Percentiles rank a stretch among this genome's conserved stretches.
Conservation (phyloP, 345 rosid species). For the thale cress (Arabidopsis thaliana) region DNA sequence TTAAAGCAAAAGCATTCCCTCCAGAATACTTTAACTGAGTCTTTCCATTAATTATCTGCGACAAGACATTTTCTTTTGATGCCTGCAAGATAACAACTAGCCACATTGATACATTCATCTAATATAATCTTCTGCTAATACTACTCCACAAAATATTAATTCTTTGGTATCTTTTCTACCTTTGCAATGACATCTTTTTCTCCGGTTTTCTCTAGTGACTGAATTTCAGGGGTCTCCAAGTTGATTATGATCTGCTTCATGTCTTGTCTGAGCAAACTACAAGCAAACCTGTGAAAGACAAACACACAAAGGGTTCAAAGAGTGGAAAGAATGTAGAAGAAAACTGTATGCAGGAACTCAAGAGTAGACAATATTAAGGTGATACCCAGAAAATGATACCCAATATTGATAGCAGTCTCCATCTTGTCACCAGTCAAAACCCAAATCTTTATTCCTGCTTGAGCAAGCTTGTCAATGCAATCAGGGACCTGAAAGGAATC, state of each 20-base stretch:
- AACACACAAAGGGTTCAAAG: slow-evolving; percentile 39
- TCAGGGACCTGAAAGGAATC: slow-evolving; percentile 72
- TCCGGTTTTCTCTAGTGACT: slow-evolving; percentile 68
- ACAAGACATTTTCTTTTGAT: slow-evolving; percentile 65
- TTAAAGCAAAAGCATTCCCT: slow-evolving; percentile 75
- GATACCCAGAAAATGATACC: slow-evolving; percentile 54
- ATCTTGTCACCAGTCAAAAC: slow-evolving; percentile 97
- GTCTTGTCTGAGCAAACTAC: slow-evolving; percentile 96
- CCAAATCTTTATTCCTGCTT: slow-evolving; percentile 98
- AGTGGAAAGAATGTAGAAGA: slow-evolving; percentile 5
- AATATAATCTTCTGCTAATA: not conserved
- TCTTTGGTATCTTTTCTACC: slow-evolving; percentile 54
- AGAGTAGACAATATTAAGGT: slow-evolving; percentile 36
- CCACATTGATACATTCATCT: not conserved
- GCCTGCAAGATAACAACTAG: slow-evolving; percentile 53
- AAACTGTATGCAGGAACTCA: slow-evolving; percentile 18
- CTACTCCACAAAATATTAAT: not conserved
- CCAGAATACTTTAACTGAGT: slow-evolving; percentile 54
- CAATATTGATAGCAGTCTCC: slow-evolving; percentile 99
- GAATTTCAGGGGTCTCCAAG: slow-evolving; percentile 74
- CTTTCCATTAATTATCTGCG: slow-evolving; percentile 72
- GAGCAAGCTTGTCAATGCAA: slow-evolving; percentile 96
- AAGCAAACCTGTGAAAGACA: slow-evolving; percentile 70
- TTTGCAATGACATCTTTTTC: slow-evolving; percentile 63
- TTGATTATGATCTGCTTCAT: slow-evolving; percentile 90